phyloP scores from a whole-genome alignment of 2,329 filamentous ascomycete species.

The Colletotrichum sansevieriae region DNA sequence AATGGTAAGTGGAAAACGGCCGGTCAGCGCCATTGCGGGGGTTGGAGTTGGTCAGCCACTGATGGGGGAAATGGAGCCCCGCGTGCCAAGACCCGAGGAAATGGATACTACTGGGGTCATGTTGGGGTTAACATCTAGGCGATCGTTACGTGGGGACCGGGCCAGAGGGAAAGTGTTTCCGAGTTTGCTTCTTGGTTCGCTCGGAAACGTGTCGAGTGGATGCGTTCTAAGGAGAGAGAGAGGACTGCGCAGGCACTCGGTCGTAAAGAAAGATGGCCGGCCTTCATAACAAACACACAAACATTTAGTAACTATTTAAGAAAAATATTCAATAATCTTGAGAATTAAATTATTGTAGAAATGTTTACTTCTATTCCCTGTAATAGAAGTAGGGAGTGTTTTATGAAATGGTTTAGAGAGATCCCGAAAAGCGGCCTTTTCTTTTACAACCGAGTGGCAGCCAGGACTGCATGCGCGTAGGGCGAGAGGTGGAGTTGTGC shows the following conservation, averaged over 20 bases:
- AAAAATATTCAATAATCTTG: too few species aligned
- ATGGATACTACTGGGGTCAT: slow-evolving; percentile 34
- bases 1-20: background rate
- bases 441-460: background rate
- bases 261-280: too few species aligned
- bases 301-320: too few species aligned
- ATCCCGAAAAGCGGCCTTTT: too few species aligned
- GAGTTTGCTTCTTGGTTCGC: slow-evolving; percentile 26
- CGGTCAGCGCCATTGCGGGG: slow-evolving; percentile 2
- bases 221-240: background rate
- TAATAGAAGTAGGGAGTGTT: too few species aligned
- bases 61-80: slow-evolving; percentile 33
- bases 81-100: slow-evolving; percentile 42
- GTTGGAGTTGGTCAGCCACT: slow-evolving; percentile 35
- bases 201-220: slow-evolving; percentile 26
- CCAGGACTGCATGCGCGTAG: background rate
- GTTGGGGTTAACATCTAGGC: slow-evolving; percentile 20
- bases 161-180: slow-evolving; percentile 18
- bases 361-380: too few species aligned
- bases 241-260: too few species aligned
- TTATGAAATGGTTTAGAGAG: too few species aligned
- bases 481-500: slow-evolving; percentile 5
- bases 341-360: too few species aligned
- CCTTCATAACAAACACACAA: too few species aligned
- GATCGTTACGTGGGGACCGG: slow-evolving; percentile 30